phyloP scores from a whole-genome alignment of 768 basidiomycete genomes.

The Rhizopogon vinicolor region DNA sequence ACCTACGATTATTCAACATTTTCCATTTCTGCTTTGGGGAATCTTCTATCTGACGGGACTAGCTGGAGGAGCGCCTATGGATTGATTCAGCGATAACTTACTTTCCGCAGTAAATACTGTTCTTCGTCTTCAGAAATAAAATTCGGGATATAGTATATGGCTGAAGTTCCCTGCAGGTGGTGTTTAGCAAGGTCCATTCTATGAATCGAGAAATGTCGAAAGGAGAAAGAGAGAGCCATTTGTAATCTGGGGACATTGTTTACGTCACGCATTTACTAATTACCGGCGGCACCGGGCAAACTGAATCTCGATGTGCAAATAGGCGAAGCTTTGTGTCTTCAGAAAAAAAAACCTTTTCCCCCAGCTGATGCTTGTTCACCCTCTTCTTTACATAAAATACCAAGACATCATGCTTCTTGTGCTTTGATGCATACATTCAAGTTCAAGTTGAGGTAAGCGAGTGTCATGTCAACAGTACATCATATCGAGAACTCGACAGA shows the following conservation, averaged over 20 bases:
- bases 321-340: too few relatives aligned
- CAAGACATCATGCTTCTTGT: too few relatives aligned
- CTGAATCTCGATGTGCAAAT: too few relatives aligned
- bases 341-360: too few relatives aligned
- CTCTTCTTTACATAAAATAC: too few relatives aligned
- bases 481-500: too few relatives aligned
- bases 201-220: neutral
- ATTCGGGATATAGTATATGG: slow-evolving; percentile 68
- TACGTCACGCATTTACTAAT: neutral
- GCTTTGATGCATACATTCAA: too few relatives aligned
- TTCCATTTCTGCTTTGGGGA: slow-evolving; percentile 84
- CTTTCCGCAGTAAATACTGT: slow-evolving; percentile 72
- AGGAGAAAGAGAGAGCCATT: neutral
- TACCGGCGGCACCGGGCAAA: too few relatives aligned
- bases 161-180: slow-evolving; percentile 32
- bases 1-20: slow-evolving; percentile 66
- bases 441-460: too few relatives aligned
- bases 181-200: slow-evolving; percentile 7
- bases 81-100: slow-evolving; percentile 20
- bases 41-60: slow-evolving; percentile 56
- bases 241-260: neutral
- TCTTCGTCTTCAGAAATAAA: slow-evolving; percentile 80
- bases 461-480: too few relatives aligned
- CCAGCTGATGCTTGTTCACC: too few relatives aligned
- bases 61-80: slow-evolving; percentile 4